Base-by-base conservation (phyloP, 441 rosid genomes). In the Euphorbia celastroides region DNA sequence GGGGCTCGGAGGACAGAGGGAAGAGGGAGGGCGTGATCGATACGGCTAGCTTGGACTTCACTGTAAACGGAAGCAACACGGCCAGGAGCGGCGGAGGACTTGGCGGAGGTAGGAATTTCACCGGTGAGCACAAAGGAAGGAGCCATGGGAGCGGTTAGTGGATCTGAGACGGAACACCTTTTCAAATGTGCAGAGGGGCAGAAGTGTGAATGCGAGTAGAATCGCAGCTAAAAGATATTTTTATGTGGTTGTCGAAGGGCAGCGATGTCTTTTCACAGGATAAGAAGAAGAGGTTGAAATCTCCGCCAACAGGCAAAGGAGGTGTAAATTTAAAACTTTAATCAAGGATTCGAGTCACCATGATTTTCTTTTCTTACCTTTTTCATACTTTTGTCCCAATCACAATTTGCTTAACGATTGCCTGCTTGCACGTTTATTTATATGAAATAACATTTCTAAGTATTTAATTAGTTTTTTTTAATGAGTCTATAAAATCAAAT, bases 21-120 rank as follows among this genome's bases (percentile, higher is more conserved):
- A 32, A 92, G 78, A 71, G 96, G 90, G 67, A 92, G 96, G 8
- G 74, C 70, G 75, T 90, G 83, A 60, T 75, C 92, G 17, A 95
- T 95, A 31, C 98, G 97, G 71, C 86, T 82, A 4, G 76, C 69
- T 72, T 95, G 99, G 8, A 95, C 88, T 50, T 92, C 97, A 62
- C 99, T 92, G 82, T 92, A 95, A 23, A 95, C 92, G 0, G 96
- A 82, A 26, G 95, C 81, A 0, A 77, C 61, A 41, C 99, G 94
- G 28, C 92, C 89, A 32, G 72, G 55, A 17, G 73, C 65, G 64
- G 76, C 62, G 0, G 83, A 76, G 5, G 83, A 68, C 42, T 65
- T 61, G 44, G 63, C 83, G 78, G 74, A 65, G 65, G 74, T 30
- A 38, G 72, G 32, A 59, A 75, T 31, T 50, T 83, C 80, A 77